A percentile compares a stretch with the other conserved stretches of the same genome.
phyloP scores from a whole-genome alignment of 257 asterid species.

The Linderniella brevidens region DNA sequence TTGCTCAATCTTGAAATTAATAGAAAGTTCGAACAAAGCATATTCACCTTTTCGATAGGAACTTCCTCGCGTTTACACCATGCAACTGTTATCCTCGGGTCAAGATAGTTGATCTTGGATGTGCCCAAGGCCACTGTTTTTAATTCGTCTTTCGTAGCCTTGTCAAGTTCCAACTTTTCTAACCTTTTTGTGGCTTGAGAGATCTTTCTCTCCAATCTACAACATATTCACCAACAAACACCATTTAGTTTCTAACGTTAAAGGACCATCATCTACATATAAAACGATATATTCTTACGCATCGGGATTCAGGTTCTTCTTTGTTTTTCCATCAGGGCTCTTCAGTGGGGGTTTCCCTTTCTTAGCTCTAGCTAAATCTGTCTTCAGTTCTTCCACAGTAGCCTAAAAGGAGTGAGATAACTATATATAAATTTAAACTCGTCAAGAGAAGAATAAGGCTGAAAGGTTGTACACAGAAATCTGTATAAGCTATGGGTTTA shows the following conservation, averaged over 20 bases:
- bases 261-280: constrained; percentile 1
- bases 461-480: too few species aligned
- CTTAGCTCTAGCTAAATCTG: constrained; percentile 62
- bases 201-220: constrained; percentile 79
- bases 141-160: constrained; percentile 67
- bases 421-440: neutral
- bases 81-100: constrained; percentile 95
- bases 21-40: neutral
- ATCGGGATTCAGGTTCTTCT: constrained; percentile 74
- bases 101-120: constrained; percentile 96
- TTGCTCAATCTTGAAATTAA: too few species aligned
- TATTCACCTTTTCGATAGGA: constrained; percentile 83
- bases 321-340: constrained; percentile 67
- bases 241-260: constrained; percentile 10
- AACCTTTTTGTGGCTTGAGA: constrained; percentile 53
- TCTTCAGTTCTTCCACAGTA: constrained; percentile 44
- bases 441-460: neutral
- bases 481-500: too few species aligned
- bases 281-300: constrained; percentile 32
- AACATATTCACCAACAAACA: constrained; percentile 7
- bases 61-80: constrained; percentile 99
- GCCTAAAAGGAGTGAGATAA: constrained; percentile 18
- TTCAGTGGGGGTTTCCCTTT: constrained; percentile 76
- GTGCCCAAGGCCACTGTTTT: constrained; percentile 92
- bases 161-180: constrained; percentile 72